A percentile compares a stretch with the other conserved stretches of the same genome.
Evolutionary conservation across 345 rosid species (phyloP).

Genomic region (Euphorbia peplus): DNA sequence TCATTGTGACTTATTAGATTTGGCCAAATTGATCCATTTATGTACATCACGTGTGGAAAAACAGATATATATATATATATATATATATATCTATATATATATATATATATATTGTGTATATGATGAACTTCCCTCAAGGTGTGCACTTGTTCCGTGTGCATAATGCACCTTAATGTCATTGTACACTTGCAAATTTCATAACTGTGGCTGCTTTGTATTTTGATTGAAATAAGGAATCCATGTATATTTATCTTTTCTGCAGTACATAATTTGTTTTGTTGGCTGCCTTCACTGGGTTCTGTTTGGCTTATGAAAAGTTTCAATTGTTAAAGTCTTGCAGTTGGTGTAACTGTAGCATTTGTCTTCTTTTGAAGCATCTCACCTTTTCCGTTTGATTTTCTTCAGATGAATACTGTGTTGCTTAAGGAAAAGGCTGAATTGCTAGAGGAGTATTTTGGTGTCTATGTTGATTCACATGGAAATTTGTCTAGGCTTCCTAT

Average conservation of each 20-base stretch:
- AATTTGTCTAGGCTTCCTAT: conserved; percentile 83
- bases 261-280: background rate
- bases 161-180: background rate
- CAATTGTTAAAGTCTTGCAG: background rate
- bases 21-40: too few species aligned
- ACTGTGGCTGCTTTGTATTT: background rate
- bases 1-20: too few species aligned
- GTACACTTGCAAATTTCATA: background rate
- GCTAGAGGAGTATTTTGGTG: conserved; percentile 82
- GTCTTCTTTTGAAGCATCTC: conserved; percentile 1
- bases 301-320: background rate
- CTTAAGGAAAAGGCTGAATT: conserved; percentile 72
- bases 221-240: background rate
- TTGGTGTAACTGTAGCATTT: conserved; percentile 1
- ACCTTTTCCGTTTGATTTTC: conserved; percentile 14
- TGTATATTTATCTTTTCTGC: background rate
- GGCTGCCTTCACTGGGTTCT: background rate
- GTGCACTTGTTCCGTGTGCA: background rate
- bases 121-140: background rate
- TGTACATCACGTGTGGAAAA: too few species aligned
- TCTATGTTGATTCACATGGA: conserved; percentile 61
- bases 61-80: too few species aligned
- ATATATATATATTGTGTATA: too few species aligned
- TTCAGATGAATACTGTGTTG: conserved; percentile 76
- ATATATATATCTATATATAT: too few species aligned